Evolutionary conservation across 2,329 filamentous ascomycete species (phyloP).

Genomic region (Fulvia fulva): DNA sequence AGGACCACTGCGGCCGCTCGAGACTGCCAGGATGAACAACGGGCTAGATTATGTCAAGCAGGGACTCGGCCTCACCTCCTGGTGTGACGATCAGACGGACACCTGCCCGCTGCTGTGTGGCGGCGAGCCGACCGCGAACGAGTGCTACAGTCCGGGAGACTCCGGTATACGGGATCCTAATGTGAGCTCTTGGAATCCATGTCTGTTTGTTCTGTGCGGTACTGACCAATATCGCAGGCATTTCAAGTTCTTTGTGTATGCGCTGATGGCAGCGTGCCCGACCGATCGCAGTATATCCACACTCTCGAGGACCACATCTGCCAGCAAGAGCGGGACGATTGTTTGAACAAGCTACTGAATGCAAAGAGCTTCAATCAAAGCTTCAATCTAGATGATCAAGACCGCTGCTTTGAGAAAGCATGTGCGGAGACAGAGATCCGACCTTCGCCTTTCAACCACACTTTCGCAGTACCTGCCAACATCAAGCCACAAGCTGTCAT

Average conservation of each 20-base stretch:
- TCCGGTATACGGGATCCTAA: not conserved
- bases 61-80: not conserved
- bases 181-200: not conserved
- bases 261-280: not conserved
- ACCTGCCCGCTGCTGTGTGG: not conserved
- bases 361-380: not conserved
- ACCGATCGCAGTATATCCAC: not conserved
- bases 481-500: not conserved
- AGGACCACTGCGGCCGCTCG: not conserved
- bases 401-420: not conserved
- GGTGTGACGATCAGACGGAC: not conserved
- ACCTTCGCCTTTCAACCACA: not conserved
- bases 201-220: too few species aligned
- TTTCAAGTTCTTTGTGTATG: not conserved
- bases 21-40: not conserved
- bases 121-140: not conserved
- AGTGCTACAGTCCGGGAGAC: not conserved
- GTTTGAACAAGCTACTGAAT: not conserved
- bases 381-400: too few species aligned
- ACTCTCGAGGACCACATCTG: not conserved
- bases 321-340: not conserved
- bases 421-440: not conserved
- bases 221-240: not conserved
- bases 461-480: not conserved
- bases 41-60: not conserved